Percentiles rank a stretch among this genome's conserved stretches.
phyloP scores from a whole-genome alignment of 345 rosid species.

The Triadica sebifera region DNA sequence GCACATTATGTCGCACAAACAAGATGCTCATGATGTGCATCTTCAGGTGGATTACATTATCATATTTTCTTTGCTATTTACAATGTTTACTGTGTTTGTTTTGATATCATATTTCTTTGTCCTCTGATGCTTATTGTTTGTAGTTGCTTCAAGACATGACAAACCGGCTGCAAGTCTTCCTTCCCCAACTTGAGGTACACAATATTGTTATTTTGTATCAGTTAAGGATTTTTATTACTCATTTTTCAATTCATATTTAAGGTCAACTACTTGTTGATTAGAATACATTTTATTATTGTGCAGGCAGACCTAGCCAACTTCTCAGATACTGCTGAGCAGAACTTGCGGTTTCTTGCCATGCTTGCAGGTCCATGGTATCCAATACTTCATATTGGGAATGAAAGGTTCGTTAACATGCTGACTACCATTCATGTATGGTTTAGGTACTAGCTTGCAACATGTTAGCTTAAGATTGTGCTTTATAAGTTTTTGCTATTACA shows the following conservation, averaged over 20 bases:
- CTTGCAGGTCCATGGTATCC: constrained; percentile 78
- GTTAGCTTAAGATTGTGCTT: background rate
- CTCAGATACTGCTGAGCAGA: constrained; percentile 57
- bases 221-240: background rate
- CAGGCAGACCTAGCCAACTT: constrained; percentile 65
- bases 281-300: constrained; percentile 12
- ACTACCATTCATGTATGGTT: background rate
- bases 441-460: background rate
- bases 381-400: constrained; percentile 59
- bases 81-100: constrained; percentile 7
- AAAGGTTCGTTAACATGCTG: constrained; percentile 47
- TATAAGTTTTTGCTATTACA: background rate
- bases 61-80: constrained; percentile 4
- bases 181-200: constrained; percentile 85
- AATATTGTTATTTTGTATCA: constrained; percentile 11
- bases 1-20: constrained; percentile 63
- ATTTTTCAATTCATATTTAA: constrained; percentile 6
- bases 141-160: constrained; percentile 86
- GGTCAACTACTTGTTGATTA: constrained; percentile 11
- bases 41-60: constrained; percentile 55
- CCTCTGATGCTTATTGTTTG: constrained; percentile 44
- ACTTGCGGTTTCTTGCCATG: constrained; percentile 65
- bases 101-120: constrained; percentile 26
- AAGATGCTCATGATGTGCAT: constrained; percentile 67
- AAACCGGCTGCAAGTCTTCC: constrained; percentile 56